phyloP scores from a whole-genome alignment of 83 land plant genomes.

The Picea engelmannii region DNA sequence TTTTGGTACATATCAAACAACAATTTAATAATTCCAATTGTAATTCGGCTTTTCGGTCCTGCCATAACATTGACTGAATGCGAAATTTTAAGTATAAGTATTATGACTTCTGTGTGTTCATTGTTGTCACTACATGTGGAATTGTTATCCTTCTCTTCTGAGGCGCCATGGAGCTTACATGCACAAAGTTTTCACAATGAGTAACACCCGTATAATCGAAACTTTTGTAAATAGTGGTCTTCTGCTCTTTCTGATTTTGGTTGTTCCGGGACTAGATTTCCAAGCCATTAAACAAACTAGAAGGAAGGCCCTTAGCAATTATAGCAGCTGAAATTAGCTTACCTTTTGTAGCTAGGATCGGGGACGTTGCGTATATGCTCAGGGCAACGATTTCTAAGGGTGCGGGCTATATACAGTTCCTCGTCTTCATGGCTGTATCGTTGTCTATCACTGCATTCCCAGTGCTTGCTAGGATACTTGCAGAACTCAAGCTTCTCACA shows the following conservation, averaged over 20 bases:
- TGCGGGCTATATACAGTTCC: constrained; percentile 37
- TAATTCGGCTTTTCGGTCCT: too few species aligned
- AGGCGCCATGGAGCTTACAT: constrained; percentile 37
- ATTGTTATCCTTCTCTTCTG: constrained; percentile 62
- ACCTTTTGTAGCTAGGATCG: constrained; percentile 66
- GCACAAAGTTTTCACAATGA: constrained; percentile 46
- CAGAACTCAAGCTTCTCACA: too few species aligned
- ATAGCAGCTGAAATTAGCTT: constrained; percentile 64
- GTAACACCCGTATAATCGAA: constrained; percentile 56
- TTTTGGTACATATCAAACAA: too few species aligned
- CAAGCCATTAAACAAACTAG: constrained; percentile 54
- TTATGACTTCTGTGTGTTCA: too few species aligned
- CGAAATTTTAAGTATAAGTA: too few species aligned
- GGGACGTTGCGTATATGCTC: constrained; percentile 51
- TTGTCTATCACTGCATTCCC: too few species aligned
- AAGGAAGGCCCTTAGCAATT: constrained; percentile 49
- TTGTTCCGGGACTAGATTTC: constrained; percentile 62
- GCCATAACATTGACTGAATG: too few species aligned
- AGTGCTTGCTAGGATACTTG: too few species aligned
- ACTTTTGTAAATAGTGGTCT: constrained; percentile 69
- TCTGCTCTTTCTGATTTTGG: constrained; percentile 69
- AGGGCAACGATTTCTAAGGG: constrained; percentile 48
- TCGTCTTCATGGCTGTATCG: constrained; percentile 66
- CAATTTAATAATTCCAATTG: too few species aligned
- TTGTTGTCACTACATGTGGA: constrained; percentile 38